A percentile compares a stretch with the other conserved stretches of the same genome.
phyloP scores from a whole-genome alignment of 2,329 filamentous ascomycete genomes.

The Colletotrichum lini region DNA sequence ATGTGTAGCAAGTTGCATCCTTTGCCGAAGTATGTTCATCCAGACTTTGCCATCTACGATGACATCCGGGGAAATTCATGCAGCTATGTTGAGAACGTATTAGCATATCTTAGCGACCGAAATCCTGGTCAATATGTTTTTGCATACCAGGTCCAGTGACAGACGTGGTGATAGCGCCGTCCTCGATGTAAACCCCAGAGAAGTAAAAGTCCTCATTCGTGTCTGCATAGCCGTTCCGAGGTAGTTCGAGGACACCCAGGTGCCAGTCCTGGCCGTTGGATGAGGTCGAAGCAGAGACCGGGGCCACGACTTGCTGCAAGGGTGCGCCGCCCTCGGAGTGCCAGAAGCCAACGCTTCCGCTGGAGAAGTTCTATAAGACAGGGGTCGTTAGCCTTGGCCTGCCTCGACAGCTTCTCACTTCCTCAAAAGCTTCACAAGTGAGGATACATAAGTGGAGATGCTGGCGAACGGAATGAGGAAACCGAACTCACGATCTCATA shows the following conservation, averaged over 20 bases:
- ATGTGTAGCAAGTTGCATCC: background rate
- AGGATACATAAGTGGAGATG: background rate
- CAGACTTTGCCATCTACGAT: background rate
- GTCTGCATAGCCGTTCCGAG: slow-evolving; percentile 68
- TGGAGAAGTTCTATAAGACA: slow-evolving; percentile 67
- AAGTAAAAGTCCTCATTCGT: slow-evolving; percentile 78
- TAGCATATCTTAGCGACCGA: background rate
- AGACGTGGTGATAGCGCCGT: slow-evolving; percentile 51
- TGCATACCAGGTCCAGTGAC: slow-evolving; percentile 47
- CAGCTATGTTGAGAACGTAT: background rate
- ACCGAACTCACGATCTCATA: slow-evolving; percentile 71
- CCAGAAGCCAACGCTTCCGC: slow-evolving; percentile 76
- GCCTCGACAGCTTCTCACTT: background rate
- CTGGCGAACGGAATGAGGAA: background rate
- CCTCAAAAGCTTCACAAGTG: background rate
- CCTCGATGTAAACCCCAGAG: slow-evolving; percentile 79
- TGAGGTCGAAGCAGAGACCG: slow-evolving; percentile 71
- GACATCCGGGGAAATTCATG: background rate
- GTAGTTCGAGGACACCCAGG: slow-evolving; percentile 77
- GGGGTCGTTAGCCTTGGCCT: background rate
- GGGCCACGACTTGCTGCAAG: slow-evolving; percentile 71
- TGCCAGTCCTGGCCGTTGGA: slow-evolving; percentile 82
- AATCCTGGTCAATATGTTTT: too few species aligned
- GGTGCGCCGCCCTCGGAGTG: slow-evolving; percentile 74
- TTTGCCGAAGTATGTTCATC: background rate